Percentiles rank a stretch among this genome's conserved stretches.
phyloP scores from a whole-genome alignment of 768 basidiomycete genomes.

The Lentinula sp. region DNA sequence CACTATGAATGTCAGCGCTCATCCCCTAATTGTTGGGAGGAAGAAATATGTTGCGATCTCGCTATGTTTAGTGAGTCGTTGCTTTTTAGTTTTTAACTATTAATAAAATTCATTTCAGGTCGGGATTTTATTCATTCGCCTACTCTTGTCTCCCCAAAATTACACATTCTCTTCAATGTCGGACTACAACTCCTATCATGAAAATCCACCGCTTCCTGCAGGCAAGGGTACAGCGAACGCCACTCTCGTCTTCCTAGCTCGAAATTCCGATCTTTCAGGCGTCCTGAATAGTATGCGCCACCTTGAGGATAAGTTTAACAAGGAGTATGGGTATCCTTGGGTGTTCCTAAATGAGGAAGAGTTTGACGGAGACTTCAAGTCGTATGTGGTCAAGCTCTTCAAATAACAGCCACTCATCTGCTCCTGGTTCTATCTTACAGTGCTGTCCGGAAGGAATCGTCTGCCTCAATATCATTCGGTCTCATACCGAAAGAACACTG shows the following conservation, averaged over 20 bases:
- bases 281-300: slow-evolving; percentile 62
- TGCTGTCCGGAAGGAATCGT: slow-evolving; percentile 9
- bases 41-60: neutral
- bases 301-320: slow-evolving; percentile 81
- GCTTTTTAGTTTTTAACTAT: too few relatives aligned
- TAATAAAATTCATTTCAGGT: neutral
- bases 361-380: slow-evolving; percentile 72
- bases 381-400: slow-evolving; percentile 21
- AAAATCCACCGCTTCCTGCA: neutral
- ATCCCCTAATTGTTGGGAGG: neutral
- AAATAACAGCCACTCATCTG: neutral
- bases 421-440: neutral
- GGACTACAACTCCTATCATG: neutral
- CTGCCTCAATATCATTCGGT: slow-evolving; percentile 43
- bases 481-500: slow-evolving; percentile 66
- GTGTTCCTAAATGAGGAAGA: slow-evolving; percentile 85
- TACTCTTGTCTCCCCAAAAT: neutral
- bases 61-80: too few relatives aligned
- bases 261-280: slow-evolving; percentile 58
- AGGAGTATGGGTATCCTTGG: slow-evolving; percentile 74
- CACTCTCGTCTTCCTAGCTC: slow-evolving; percentile 45
- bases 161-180: neutral
- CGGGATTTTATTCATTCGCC: neutral
- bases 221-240: slow-evolving; percentile 24
- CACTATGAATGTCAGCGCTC: neutral